Conservation (phyloP, 805 yeast genomes). For the Brettanomyces bruxellensis region DNA sequence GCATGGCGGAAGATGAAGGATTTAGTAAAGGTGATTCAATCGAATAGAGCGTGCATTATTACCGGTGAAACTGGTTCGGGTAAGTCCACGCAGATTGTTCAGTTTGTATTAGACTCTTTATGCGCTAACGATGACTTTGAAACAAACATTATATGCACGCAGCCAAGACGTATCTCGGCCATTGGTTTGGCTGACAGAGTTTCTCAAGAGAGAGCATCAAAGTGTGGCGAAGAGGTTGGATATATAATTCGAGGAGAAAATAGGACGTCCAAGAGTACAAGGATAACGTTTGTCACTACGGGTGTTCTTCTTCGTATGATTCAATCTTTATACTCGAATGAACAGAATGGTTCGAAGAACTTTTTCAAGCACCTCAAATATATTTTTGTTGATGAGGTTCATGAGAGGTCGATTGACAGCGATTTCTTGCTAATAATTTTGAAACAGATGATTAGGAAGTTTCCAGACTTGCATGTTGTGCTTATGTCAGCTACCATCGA, state of each 20-base stretch:
- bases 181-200: conserved; percentile 92
- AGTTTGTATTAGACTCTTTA: conserved; percentile 70
- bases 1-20: conserved; percentile 68
- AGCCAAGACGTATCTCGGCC: conserved; percentile 93
- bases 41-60: conserved; percentile 60
- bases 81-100: conserved; percentile 91
- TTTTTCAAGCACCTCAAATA: conserved; percentile 52
- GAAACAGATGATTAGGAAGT: conserved; percentile 46
- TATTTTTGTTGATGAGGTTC: conserved; percentile 91
- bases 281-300: conserved; percentile 83
- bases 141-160: conserved; percentile 74
- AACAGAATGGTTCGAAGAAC: conserved; percentile 17
- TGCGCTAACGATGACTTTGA: conserved; percentile 37
- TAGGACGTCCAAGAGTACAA: conserved; percentile 49
- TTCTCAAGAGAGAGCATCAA: conserved; percentile 65
- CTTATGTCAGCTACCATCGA: conserved; percentile 95
- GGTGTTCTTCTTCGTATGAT: conserved; percentile 86
- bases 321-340: conserved; percentile 37
- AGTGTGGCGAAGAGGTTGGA: conserved; percentile 72
- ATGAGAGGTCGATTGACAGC: conserved; percentile 86
- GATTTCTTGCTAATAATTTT: conserved; percentile 76
- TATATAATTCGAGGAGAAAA: conserved; percentile 88
- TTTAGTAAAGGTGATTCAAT: conserved; percentile 45
- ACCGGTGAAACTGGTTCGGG: conserved; percentile 99
- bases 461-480: conserved; percentile 53